Evolutionary conservation across 305 asterid genomes (phyloP).

Genomic region (Stenogyne calaminthoides): DNA sequence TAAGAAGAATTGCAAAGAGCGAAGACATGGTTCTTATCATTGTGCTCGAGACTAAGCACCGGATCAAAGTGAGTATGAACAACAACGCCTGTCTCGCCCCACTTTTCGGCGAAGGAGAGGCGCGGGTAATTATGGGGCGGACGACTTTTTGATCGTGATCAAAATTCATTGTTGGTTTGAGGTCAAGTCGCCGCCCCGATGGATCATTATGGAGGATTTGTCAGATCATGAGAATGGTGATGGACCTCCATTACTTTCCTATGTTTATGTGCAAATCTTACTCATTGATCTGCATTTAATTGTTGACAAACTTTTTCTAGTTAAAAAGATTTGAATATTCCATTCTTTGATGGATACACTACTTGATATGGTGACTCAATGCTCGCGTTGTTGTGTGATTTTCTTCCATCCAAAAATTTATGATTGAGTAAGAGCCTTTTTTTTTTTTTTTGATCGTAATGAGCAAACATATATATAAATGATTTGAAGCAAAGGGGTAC

Average conservation of each 20-base stretch:
- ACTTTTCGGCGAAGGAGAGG: conserved; percentile 65
- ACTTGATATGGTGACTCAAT: neutral
- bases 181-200: conserved; percentile 63
- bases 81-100: conserved; percentile 51
- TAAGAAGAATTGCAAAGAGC: conserved; percentile 52
- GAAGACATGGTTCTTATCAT: conserved; percentile 55
- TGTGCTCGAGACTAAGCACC: conserved; percentile 63
- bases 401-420: neutral
- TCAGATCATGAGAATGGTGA: conserved; percentile 40
- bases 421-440: neutral
- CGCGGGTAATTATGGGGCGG: conserved; percentile 38
- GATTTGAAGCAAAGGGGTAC: too few relatives aligned
- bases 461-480: too few relatives aligned
- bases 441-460: too few relatives aligned
- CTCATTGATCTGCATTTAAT: conserved; percentile 35
- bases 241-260: conserved; percentile 51
- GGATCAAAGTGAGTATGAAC: conserved; percentile 61
- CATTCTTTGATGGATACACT: neutral
- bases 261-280: conserved; percentile 57
- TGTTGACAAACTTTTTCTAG: neutral
- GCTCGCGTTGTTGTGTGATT: neutral
- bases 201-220: conserved; percentile 34
- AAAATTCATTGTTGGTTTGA: conserved; percentile 45
- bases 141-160: conserved; percentile 47
- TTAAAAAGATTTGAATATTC: conserved; percentile 5